These are phyloP conservation scores for Gossypium raimondii DNA, from an alignment of 345 rosid species.

Conservation along the genomic window DNA sequence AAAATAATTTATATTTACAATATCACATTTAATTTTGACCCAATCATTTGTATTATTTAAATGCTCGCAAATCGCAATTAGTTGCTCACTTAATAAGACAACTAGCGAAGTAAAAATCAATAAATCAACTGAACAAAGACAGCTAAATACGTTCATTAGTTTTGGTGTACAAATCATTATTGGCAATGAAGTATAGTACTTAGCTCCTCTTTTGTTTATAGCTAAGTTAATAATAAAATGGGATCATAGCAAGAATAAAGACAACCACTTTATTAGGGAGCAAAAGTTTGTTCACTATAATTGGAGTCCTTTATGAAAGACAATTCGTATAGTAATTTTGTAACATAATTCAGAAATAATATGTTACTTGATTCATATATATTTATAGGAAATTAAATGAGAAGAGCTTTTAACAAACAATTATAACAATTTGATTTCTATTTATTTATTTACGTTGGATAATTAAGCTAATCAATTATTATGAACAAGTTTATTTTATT, in stretches of 20 bases:
- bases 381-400: no score
- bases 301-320: not conserved
- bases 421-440: no score
- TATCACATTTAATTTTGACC: not conserved
- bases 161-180: not conserved
- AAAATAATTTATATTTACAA: not conserved
- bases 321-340: no score
- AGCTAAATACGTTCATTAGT: not conserved
- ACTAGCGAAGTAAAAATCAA: not conserved
- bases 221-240: not conserved
- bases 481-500: no score
- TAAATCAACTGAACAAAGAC: slow-evolving; percentile 1
- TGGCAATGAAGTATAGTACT: no score
- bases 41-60: not conserved
- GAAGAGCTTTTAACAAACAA: no score
- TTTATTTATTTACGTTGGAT: no score
- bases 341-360: no score
- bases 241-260: not conserved
- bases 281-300: not conserved
- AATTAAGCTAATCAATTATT: no score
- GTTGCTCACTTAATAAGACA: not conserved
- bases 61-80: not conserved
- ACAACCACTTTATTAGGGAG: not conserved
- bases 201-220: not conserved
- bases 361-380: no score